These are phyloP conservation scores for Dioscorea zingiberensis DNA, from an alignment of 106 monocot species.

Conservation along the genomic window DNA sequence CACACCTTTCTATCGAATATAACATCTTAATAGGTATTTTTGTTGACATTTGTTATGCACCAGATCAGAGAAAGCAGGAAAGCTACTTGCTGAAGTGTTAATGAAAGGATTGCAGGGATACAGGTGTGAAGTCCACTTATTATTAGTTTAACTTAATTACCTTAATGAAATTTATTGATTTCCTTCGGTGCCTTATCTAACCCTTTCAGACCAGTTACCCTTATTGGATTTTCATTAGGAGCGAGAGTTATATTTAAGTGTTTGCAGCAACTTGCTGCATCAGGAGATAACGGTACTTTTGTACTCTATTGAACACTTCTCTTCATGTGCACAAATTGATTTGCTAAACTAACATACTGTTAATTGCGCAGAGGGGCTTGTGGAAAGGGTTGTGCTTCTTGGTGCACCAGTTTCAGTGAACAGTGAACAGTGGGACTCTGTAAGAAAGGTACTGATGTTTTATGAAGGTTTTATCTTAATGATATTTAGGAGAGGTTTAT, in stretches of 20 bases:
- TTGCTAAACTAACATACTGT: not conserved
- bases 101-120: slow-evolving; percentile 94
- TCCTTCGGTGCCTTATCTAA: not conserved
- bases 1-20: not conserved
- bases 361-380: slow-evolving; percentile 62
- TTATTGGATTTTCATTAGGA: slow-evolving; percentile 91
- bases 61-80: slow-evolving; percentile 97
- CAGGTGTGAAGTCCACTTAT: slow-evolving; percentile 33
- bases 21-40: not conserved
- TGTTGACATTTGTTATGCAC: slow-evolving; percentile 3
- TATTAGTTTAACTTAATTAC: too few relatives aligned
- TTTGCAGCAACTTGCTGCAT: slow-evolving; percentile 64
- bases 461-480: not conserved
- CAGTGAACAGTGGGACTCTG: slow-evolving; percentile 73
- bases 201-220: slow-evolving; percentile 83
- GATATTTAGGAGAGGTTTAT: not conserved
- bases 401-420: slow-evolving; percentile 84
- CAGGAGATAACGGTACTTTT: slow-evolving; percentile 75
- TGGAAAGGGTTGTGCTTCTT: slow-evolving; percentile 91
- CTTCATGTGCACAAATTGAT: not conserved
- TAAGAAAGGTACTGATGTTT: slow-evolving; percentile 61
- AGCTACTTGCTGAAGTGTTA: slow-evolving; percentile 85
- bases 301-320: not conserved
- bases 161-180: not conserved
- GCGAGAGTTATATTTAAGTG: slow-evolving; percentile 94